These are phyloP conservation scores for Penicillium crystallinum DNA, from an alignment of 495 filamentous ascomycete genomes.

Conservation along the genomic window DNA sequence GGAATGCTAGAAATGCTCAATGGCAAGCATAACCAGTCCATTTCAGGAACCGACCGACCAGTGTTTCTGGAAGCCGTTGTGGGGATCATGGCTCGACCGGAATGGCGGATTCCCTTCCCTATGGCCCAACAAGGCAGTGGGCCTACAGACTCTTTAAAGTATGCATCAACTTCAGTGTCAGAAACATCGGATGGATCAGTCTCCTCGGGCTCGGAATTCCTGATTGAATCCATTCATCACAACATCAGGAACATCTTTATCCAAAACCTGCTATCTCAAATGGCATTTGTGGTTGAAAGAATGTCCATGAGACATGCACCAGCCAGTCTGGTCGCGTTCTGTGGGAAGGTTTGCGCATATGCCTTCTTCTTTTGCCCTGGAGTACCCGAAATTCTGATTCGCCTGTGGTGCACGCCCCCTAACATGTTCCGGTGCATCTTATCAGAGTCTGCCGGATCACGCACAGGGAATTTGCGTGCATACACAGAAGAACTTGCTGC, in stretches of 20 bases:
- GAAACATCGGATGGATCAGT: slow-evolving; percentile 34
- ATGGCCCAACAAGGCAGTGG: slow-evolving; percentile 29
- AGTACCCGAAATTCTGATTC: slow-evolving; percentile 77
- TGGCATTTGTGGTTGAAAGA: slow-evolving; percentile 84
- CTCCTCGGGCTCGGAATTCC: slow-evolving; percentile 62
- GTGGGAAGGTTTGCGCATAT: slow-evolving; percentile 89
- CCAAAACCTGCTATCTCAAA: slow-evolving; percentile 79
- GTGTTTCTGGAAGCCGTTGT: slow-evolving; percentile 75
- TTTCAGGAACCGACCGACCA: slow-evolving; percentile 75
- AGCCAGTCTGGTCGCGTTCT: slow-evolving; percentile 87
- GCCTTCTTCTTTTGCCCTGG: slow-evolving; percentile 95
- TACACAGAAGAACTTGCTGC: slow-evolving; percentile 53
- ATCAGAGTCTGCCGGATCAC: slow-evolving; percentile 54
- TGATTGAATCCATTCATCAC: slow-evolving; percentile 86
- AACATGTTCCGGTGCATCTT: slow-evolving; percentile 65
- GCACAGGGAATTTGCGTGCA: slow-evolving; percentile 32
- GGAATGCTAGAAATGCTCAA: slow-evolving; percentile 83
- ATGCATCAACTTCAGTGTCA: slow-evolving; percentile 36
- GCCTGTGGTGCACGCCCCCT: slow-evolving; percentile 70
- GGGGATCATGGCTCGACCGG: slow-evolving; percentile 84
- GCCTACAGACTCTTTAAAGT: slow-evolving; percentile 27
- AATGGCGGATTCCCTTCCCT: slow-evolving; percentile 75
- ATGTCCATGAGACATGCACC: slow-evolving; percentile 87
- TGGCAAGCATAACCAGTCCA: slow-evolving; percentile 62
- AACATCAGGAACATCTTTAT: slow-evolving; percentile 91